These are phyloP conservation scores for Exophiala lecanii-corni DNA, from an alignment of 2,329 filamentous ascomycete genomes.

Conservation along the genomic window DNA sequence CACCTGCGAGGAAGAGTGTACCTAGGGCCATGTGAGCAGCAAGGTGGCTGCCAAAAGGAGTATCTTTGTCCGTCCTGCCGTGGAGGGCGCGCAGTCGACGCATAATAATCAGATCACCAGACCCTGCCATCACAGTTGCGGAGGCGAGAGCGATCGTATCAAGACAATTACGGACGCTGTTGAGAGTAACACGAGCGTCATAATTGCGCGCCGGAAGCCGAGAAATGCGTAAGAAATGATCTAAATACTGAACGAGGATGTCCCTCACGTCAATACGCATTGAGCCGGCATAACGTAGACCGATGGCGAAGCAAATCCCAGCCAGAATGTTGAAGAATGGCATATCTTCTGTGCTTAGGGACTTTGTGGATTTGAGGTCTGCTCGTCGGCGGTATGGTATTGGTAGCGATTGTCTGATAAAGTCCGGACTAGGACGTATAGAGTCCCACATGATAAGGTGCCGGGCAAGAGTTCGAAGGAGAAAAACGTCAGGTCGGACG, in stretches of 20 bases:
- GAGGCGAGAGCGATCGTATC: conserved; percentile 78
- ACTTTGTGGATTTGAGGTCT: conserved; percentile 55
- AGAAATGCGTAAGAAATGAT: conserved; percentile 77
- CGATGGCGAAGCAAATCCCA: conserved; percentile 70
- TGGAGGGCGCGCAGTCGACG: conserved; percentile 82
- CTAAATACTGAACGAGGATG: conserved; percentile 75
- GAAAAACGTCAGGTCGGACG: conserved; percentile 84
- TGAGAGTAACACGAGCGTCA: conserved; percentile 76
- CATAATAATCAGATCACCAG: conserved; percentile 80
- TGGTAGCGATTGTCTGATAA: conserved; percentile 73
- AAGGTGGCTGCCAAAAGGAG: conserved; percentile 88
- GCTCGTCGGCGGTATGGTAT: conserved; percentile 60
- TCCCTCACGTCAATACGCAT: conserved; percentile 68
- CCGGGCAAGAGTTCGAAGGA: conserved; percentile 81
- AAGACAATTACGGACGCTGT: conserved; percentile 84
- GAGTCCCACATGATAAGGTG: conserved; percentile 90
- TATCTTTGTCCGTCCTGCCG: conserved; percentile 76
- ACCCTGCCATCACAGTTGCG: conserved; percentile 91
- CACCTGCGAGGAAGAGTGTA: conserved; percentile 83
- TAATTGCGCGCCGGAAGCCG: conserved; percentile 62
- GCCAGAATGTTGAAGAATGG: conserved; percentile 90
- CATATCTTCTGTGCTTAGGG: conserved; percentile 74
- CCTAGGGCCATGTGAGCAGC: conserved; percentile 90
- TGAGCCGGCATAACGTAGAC: conserved; percentile 69
- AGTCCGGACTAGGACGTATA: conserved; percentile 67